Evolutionary conservation across 805 yeast species (phyloP), one percentile per base, ranked within the genome.

Genomic region (Metschnikowia colocasiae): DNA sequence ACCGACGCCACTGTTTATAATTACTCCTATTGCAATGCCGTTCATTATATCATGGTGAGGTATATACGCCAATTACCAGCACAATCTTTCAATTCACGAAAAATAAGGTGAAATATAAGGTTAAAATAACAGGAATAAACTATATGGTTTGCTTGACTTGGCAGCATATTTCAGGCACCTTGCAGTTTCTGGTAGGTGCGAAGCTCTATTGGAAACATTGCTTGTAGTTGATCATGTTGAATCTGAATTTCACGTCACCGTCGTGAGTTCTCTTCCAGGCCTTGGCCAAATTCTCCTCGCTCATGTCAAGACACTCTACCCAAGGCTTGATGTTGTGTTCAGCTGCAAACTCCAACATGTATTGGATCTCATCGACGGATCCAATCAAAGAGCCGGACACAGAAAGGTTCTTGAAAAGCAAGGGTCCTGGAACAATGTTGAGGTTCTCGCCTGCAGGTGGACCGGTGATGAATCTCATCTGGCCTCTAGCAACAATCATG

Each of bases 241-340:
- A 34, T 34, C 52, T 46, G 40, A 46, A 49, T n/a, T 31, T 46
- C 15, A 49, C n/a, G 22, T 49, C 52, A 8, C 52, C 50, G 13
- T 43, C 43, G 16, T 40, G 30, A 12, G 47, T 25, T 31, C 45
- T 43, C 33, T 46, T 37, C 50, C 50, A 49, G 4, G 50, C 45
- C 40, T 39, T 22, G 9, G 36, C 38, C 31, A 49, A 40, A 42
- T 40, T 43, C 41, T 46, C n/a, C n/a, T n/a, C n/a, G n/a, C n/a
- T n/a, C n/a, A n/a, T n/a, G n/a, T n/a, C n/a, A n/a, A n/a, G n/a
- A n/a, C n/a, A n/a, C n/a, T n/a, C n/a, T n/a, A n/a, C n/a, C n/a
- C n/a, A n/a, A 35, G 52, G 52, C 37, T 41, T 40, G 37, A 46
- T 43, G 33, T 43, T 34, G 27, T 46, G 42, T 26, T 49, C 40